Base-by-base conservation (phyloP, 257 asterid species). In the Haberlea rhodopensis region DNA sequence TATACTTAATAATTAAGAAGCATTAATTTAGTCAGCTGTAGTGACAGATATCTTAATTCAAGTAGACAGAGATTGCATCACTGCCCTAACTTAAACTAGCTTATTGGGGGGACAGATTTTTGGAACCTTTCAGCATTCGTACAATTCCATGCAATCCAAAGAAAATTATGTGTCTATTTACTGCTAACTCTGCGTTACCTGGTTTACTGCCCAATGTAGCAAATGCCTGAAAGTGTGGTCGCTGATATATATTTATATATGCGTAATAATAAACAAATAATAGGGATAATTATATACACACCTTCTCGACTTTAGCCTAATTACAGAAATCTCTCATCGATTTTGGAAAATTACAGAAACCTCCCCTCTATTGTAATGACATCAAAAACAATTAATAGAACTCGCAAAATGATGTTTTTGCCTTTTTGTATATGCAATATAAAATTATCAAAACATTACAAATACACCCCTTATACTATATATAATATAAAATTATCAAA, bases 51-150 rank as follows among this genome's bases (percentile, higher is more conserved):
- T n/a, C n/a, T n/a, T n/a, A n/a, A 65, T 69, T 16, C 29, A 51
- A 68, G 71, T 64, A 57, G 74, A 74, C 76, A 73, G n/a, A n/a
- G n/a, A n/a, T 80, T 76, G 67, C 80, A 76, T 78, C 73, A 76
- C 51, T 62, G 58, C 31, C 49, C 53, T 59, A 67, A 73, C 74
- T 70, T 68, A 68, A 62, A 72, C 54, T 68, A 60, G 75, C 20
- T 43, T 13, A 77, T 25, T 65, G 70, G 70, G 55, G 62, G 64
- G 64, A 28, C 82, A 78, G 72, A 58, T 57, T 58, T 57, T 23
- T 25, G 63, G 32, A 58, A 52, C 62, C 67, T 28, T 63, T 55
- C 51, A 69, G 49, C 54, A 52, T 24, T 55, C 31, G 76, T 65
- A 77, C 79, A 77, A 57, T 24, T 67, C 15, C 69, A 78, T 32